Base-by-base conservation (phyloP, 805 yeast species). In the Candida coquimbonensis region DNA sequence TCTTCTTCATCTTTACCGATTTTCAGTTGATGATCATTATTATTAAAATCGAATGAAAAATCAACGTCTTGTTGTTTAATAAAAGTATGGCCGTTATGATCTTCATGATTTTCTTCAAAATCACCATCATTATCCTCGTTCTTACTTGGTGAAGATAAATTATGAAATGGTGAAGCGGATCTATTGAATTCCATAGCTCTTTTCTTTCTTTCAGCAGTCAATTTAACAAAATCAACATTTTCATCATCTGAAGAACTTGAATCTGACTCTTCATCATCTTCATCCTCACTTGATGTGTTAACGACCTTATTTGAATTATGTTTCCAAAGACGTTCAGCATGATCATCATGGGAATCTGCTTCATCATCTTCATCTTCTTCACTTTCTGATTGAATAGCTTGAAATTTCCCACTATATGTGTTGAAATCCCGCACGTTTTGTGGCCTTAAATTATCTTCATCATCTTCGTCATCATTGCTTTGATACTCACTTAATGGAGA, bases 171-270 rank as follows among this genome's bases (percentile, higher is more conserved):
- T 38, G 68, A 56, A 42, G 63, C 50, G 17, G 63, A 59, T 59
- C 67, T 67, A 52, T 56, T 29, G 12, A 29, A 52, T 50, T 75
- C 74, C 70, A 77, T 66, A 1, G 80, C 71, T 49, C 66, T 72
- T 35, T 77, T 77, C 63, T 83, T 78, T 50, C 80, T 70, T 59
- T 82, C 83, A 9, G 83, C 85, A 33, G 86, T 84, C 49, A 85
- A 64, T 59, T 76, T 77, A 14, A 84, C 86, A 60, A 81, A 83
- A 63, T 85, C 91, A 3, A 83, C 79, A 53, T 78, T 80, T 34
- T 80, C 80, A 53, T 80, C 87, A 53, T 78, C 83, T 0, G 83
- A 77, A 11, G 81, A 75, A 34, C 70, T 68, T 19, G 70, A 72
- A 33, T 63, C 69, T 16, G 63, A 72, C 7, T 62, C 67, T 13